Base-by-base conservation (phyloP, 2,329 filamentous ascomycete species). In the Penicillium frequentans region DNA sequence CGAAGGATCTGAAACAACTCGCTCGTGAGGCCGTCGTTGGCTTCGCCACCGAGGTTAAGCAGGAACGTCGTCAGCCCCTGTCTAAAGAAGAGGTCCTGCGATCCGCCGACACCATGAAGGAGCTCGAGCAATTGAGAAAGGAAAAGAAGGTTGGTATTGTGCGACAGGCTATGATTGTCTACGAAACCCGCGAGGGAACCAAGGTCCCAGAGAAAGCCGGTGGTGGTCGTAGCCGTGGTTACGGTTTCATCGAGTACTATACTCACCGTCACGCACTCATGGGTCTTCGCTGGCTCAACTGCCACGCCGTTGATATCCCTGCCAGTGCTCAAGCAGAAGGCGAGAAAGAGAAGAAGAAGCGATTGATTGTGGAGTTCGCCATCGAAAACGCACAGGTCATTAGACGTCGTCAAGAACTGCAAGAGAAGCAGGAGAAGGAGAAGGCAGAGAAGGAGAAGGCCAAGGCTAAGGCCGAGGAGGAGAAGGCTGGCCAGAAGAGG, bases 341-440 rank as follows among this genome's bases (percentile, higher is more conserved):
- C 9, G 63, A 67, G 27, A 71, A 84, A 52, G 92, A 95, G 63
- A 91, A 89, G 77, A 93, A 91, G 72, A 93, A 95, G 75, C 84
- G 95, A 13, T 78, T 99, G 51, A 91, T 99, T 70, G 93, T 93
- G 37, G 96, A 99, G 74, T 99, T 99, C 72, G 92, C 95, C 21
- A 96, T 99, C 72, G 95, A 99, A 77, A 99, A 99, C 68, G 93
- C 91, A 1, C 93, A 97, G 69, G 95, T 99, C 1, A 89, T 99
- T n/a, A 84, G 88, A 64, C 84, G 95, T 62, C 84, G 96, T 26
- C 75, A 72, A 55, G 73, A 70, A 57, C 65, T 68, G 55, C 71
- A 72, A 55, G 67, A 64, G 31, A 70, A 62, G 57, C 59, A 63
- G 54, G 48, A 55, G 45, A 51, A 49, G 37, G 46, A 45, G 21